phyloP scores from a whole-genome alignment of 106 monocot genomes.

The Cymbidium sinense region DNA sequence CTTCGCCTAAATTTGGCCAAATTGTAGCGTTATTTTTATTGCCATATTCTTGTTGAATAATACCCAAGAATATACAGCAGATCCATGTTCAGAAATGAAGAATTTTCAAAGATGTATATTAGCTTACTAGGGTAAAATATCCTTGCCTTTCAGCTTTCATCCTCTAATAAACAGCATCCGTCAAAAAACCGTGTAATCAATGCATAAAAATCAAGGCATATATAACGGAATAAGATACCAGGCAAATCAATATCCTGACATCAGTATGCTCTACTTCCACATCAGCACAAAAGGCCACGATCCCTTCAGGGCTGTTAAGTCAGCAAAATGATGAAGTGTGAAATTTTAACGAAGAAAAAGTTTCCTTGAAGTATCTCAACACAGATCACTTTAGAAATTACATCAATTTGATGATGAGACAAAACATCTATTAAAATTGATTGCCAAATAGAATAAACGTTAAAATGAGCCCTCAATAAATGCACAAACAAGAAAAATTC shows the following conservation, averaged over 20 bases:
- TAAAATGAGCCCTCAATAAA: not conserved
- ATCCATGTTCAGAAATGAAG: not conserved
- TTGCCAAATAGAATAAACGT: not conserved
- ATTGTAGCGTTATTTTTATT: not conserved
- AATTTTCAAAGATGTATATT: not conserved
- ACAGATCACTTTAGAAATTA: not conserved
- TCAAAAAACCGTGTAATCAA: not conserved
- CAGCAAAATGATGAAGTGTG: not conserved
- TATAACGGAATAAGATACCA: constrained; percentile 50
- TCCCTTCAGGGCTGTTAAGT: constrained; percentile 80
- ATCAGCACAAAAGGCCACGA: constrained; percentile 75
- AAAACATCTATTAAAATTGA: not conserved
- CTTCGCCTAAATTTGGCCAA: not conserved
- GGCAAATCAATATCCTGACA: constrained; percentile 93
- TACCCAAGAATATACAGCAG: not conserved
- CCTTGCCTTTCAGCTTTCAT: constrained; percentile 87
- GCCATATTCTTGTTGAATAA: not conserved
- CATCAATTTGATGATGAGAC: not conserved
- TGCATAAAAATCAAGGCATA: not conserved
- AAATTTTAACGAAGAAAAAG: not conserved
- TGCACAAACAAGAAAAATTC: not conserved
- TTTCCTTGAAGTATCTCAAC: not conserved
- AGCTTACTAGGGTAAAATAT: constrained; percentile 72
- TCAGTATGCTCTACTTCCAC: constrained; percentile 77
- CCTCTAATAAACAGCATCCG: constrained; percentile 40